Evolutionary conservation across 805 yeast genomes (phyloP).

Genomic region (Candida namnaoensis): DNA sequence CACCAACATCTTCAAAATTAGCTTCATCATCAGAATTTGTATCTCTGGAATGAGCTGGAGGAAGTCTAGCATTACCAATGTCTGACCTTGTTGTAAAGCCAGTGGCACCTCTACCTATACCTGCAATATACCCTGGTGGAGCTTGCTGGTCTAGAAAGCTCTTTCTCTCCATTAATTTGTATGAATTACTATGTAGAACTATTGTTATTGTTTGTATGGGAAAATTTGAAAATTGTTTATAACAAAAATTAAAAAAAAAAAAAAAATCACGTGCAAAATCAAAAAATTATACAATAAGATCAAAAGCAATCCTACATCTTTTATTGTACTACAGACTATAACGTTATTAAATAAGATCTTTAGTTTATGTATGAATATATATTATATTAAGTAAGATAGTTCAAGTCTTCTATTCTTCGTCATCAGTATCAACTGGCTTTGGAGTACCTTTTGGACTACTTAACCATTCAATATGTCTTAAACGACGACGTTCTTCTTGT

Average conservation of each 20-base stretch:
- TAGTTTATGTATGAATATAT: too few relatives aligned
- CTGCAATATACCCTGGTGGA: slow-evolving; percentile 87
- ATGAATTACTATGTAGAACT: not conserved
- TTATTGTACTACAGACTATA: too few relatives aligned
- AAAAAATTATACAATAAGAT: too few relatives aligned
- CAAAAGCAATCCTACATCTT: too few relatives aligned
- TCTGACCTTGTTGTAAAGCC: slow-evolving; percentile 88
- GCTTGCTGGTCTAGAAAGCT: slow-evolving; percentile 77
- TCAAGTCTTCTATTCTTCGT: slow-evolving; percentile 49
- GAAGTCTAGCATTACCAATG: slow-evolving; percentile 39
- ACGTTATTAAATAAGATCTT: too few relatives aligned
- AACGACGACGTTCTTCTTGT: slow-evolving; percentile 88
- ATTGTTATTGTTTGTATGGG: too few relatives aligned
- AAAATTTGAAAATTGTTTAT: too few relatives aligned
- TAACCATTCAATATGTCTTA: slow-evolving; percentile 91
- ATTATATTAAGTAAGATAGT: too few relatives aligned
- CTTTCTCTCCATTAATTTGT: slow-evolving; percentile 34
- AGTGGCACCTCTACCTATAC: slow-evolving; percentile 90
- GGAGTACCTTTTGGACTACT: slow-evolving; percentile 98
- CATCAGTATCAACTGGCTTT: slow-evolving; percentile 88
- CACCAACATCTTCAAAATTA: slow-evolving; percentile 12
- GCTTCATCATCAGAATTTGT: slow-evolving; percentile 13
- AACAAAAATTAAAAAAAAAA: too few relatives aligned
- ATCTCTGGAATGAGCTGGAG: slow-evolving; percentile 16
- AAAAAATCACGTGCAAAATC: too few relatives aligned